Base-by-base conservation (phyloP, 2,329 filamentous ascomycete genomes). In the Pestalotiopsis sp. region DNA sequence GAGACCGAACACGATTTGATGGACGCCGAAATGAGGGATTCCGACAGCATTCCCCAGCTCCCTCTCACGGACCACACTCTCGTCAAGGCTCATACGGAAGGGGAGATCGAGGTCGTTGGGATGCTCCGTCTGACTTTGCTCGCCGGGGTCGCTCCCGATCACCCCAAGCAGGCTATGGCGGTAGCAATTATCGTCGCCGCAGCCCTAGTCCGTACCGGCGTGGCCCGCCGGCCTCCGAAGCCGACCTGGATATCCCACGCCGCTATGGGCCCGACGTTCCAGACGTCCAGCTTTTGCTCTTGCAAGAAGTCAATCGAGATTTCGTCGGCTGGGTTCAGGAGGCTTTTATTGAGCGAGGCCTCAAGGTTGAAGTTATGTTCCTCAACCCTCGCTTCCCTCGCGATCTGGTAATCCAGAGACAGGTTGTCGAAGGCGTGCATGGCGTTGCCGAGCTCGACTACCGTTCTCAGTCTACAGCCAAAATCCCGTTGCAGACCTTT, bases 391-490 rank as follows among this genome's bases (percentile, higher is more conserved):
- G 92, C 25, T 89, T 97, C 60, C 88, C 92, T 20, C 90, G 95
- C 70, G 89, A 92, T 45, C 88, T 91, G 4, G 90, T 97, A n/a
- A 89, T 98, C 66, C 91, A 93, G 73, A 88, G 93, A 66, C 94
- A 97, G 77, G 93, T 97, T 49, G 83, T 95, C 12, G 95, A 98
- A 79, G 95, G 96, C 20, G 95, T 98, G 1, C 87, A 93, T 65
- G 95, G 92, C 9, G 92, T 98, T 14, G 90, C 93, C 4, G 91
- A 94, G 74, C 86, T 98, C 14, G 90, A 92, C 70, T 84, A 89
- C 64, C 84, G 86, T 60, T 88, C 93, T 25, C 92, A 97, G 75
- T 84, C 86, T 41, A 87, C 87, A 1, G 90, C 90, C 72, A 94
- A 91, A 77, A 92, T 98, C 64, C 89, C 92, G 0, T 83, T 98